Conservation (phyloP, 768 basidiomycete species). For the Podaxis sp. region DNA sequence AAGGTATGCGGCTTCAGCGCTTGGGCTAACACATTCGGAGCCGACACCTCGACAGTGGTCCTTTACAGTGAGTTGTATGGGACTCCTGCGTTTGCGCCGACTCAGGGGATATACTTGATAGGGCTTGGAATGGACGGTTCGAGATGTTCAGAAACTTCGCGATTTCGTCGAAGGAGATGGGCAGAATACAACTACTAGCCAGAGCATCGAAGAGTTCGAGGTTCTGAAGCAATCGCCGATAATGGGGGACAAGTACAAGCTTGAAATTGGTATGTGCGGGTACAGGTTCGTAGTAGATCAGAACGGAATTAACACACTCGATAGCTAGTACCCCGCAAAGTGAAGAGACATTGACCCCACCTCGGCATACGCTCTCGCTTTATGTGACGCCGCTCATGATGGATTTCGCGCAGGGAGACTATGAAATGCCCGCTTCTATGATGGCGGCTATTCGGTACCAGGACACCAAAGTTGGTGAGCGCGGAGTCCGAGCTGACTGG, state of each 20-base stretch:
- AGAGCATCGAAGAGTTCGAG: slow-evolving; percentile 42
- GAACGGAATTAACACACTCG: slow-evolving; percentile 8
- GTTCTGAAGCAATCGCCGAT: slow-evolving; percentile 61
- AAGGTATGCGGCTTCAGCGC: slow-evolving; percentile 17
- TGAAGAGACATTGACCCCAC: slow-evolving; percentile 18
- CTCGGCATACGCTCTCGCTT: slow-evolving; percentile 46
- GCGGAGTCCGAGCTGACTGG: slow-evolving; percentile 66
- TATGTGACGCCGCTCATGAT: slow-evolving; percentile 64
- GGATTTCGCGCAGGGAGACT: slow-evolving; percentile 55
- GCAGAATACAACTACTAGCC: slow-evolving; percentile 20
- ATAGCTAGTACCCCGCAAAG: slow-evolving; percentile 21
- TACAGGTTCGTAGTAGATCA: not conserved
- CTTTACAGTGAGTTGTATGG: slow-evolving; percentile 42
- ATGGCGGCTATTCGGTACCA: slow-evolving; percentile 70
- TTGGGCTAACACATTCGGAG: slow-evolving; percentile 33
- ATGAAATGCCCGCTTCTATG: slow-evolving; percentile 60
- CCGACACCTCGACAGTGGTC: slow-evolving; percentile 59
- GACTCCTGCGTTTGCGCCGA: not conserved
- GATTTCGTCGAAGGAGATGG: slow-evolving; percentile 51
- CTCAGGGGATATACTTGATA: slow-evolving; percentile 20
- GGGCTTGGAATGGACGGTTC: slow-evolving; percentile 74
- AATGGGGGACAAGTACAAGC: slow-evolving; percentile 67
- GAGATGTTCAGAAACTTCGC: slow-evolving; percentile 50
- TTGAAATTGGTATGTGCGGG: slow-evolving; percentile 56
- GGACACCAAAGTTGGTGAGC: slow-evolving; percentile 53